These are phyloP conservation scores for Solanum virginianum DNA, from an alignment of 257 asterid species.

Conservation along the genomic window DNA sequence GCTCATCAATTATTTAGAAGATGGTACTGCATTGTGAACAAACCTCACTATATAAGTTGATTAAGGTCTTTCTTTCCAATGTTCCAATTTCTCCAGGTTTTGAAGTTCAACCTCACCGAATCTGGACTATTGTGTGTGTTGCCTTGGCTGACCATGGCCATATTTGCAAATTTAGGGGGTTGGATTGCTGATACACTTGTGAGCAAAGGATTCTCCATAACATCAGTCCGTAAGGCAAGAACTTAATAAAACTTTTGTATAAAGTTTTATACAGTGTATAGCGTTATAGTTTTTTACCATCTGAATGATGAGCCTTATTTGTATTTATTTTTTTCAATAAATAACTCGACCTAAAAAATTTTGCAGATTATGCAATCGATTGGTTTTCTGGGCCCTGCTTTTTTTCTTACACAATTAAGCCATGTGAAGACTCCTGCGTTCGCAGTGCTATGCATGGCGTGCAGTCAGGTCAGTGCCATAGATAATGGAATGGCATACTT, in stretches of 20 bases:
- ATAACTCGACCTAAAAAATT: not conserved
- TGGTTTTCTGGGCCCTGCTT: conserved; percentile 94
- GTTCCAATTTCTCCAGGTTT: conserved; percentile 32
- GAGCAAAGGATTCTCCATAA: conserved; percentile 77
- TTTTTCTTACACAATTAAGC: conserved; percentile 72
- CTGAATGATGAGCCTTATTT: not conserved
- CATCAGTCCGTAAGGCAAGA: conserved; percentile 42
- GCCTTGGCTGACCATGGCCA: conserved; percentile 96
- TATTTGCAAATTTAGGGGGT: conserved; percentile 87
- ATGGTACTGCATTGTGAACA: not conserved
- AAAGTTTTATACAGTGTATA: not conserved
- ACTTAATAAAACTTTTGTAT: not conserved
- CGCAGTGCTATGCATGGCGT: conserved; percentile 94
- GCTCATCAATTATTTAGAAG: not conserved
- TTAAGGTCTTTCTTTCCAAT: not conserved
- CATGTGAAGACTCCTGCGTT: conserved; percentile 74
- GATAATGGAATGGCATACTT: not conserved
- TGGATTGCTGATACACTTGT: conserved; percentile 93
- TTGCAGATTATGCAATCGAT: conserved; percentile 93
- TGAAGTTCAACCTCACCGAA: conserved; percentile 91
- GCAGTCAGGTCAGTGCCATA: conserved; percentile 64
- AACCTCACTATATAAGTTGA: not conserved
- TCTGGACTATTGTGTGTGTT: conserved; percentile 81
- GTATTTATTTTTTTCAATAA: not conserved
- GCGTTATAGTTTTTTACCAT: not conserved